A percentile compares a stretch with the other conserved stretches of the same genome.
Evolutionary conservation across 2,329 filamentous ascomycete genomes (phyloP).

Genomic region (Trichoderma sp.): DNA sequence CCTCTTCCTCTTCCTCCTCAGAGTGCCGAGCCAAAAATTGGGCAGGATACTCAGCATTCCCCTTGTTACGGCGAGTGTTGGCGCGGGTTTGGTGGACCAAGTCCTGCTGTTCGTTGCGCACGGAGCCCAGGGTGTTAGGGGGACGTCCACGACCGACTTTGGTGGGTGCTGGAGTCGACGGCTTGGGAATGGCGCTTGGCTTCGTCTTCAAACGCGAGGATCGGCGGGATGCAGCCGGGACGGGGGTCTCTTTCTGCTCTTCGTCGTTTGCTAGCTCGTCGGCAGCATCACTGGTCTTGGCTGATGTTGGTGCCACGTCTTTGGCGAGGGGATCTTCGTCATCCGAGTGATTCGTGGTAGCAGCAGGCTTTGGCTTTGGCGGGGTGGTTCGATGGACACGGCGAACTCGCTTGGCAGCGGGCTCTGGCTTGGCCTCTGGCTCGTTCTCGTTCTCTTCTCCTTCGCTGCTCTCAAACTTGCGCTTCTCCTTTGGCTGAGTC

Average conservation of each 20-base stretch:
- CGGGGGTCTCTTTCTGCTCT: conserved; percentile 22
- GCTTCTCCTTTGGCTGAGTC: conserved; percentile 34
- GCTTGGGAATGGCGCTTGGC: conserved; percentile 27
- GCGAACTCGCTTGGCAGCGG: conserved; percentile 28
- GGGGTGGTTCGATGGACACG: conserved; percentile 21
- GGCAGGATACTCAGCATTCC: conserved; percentile 35
- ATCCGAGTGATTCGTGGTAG: conserved; percentile 21
- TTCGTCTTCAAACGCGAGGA: conserved; percentile 35
- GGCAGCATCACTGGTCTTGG: background rate
- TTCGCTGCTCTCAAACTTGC: conserved; percentile 29
- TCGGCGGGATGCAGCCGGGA: conserved; percentile 26
- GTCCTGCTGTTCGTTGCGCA: conserved; percentile 34
- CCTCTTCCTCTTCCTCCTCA: conserved; percentile 26
- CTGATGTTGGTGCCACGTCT: conserved; percentile 3
- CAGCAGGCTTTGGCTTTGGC: background rate
- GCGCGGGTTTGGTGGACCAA: conserved; percentile 33
- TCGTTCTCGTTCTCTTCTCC: conserved; percentile 22
- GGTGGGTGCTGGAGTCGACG: conserved; percentile 36
- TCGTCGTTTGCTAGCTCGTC: conserved; percentile 20
- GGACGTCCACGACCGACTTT: conserved; percentile 29
- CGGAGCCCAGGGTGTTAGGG: conserved; percentile 24
- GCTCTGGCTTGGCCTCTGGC: conserved; percentile 24
- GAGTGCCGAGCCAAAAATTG: conserved; percentile 34
- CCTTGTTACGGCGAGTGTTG: conserved; percentile 38
- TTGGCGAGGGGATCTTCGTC: conserved; percentile 3